phyloP scores from a whole-genome alignment of 176 grass and related monocot species.

The Musa acuminata region DNA sequence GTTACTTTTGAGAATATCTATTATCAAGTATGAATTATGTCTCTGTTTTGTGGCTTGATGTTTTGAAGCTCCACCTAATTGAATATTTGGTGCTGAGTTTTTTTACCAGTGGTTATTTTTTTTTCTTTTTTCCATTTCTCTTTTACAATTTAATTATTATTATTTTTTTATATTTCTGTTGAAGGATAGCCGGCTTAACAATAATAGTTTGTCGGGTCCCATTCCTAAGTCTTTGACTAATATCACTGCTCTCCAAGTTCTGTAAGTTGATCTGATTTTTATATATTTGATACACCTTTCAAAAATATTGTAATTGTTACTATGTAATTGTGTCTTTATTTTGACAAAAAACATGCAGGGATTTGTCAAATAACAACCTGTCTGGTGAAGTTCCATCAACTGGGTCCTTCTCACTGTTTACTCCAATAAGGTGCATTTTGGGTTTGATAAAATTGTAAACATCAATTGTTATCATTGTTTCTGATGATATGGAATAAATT shows the following conservation, averaged over 20 bases:
- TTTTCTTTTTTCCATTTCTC: neutral
- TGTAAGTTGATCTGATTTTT: conserved; percentile 9
- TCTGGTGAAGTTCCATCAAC: conserved; percentile 18
- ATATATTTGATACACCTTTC: neutral
- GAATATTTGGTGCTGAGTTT: no score
- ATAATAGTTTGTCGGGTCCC: conserved; percentile 7
- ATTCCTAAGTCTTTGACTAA: conserved; percentile 18
- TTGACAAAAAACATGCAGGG: neutral
- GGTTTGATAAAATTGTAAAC: neutral
- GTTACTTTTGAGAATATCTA: no score
- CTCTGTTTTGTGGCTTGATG: no score
- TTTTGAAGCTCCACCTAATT: no score
- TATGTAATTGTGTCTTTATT: neutral
- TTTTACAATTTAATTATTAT: neutral
- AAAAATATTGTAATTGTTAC: neutral
- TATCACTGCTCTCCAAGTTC: conserved; percentile 13
- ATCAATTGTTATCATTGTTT: neutral
- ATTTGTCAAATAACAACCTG: conserved; percentile 16
- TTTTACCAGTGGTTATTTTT: neutral
- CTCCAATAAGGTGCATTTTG: conserved; percentile 16
- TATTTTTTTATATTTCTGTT: neutral
- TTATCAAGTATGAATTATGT: no score
- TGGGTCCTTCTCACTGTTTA: conserved; percentile 13
- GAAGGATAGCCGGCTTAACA: conserved; percentile 18
- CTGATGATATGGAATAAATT: neutral